Conservation (phyloP, 805 yeast species). For the Candida endomychidarum region DNA sequence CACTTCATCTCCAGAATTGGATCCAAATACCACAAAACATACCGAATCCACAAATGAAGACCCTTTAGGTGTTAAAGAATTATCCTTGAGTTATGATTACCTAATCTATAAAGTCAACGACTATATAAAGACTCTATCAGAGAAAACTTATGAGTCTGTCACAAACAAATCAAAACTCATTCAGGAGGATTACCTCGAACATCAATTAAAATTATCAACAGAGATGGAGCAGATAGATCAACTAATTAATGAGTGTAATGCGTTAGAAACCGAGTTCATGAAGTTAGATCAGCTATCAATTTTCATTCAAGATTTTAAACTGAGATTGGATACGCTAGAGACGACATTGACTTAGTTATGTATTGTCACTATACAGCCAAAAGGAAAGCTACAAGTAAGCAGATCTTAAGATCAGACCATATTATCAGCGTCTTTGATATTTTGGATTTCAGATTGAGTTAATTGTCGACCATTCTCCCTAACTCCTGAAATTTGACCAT, state of each 20-base stretch:
- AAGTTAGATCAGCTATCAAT: conserved; percentile 51
- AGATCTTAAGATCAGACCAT: conserved; percentile 5
- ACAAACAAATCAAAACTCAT: conserved; percentile 29
- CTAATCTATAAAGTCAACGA: conserved; percentile 62
- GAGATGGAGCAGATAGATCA: conserved; percentile 41
- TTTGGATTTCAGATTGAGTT: not conserved
- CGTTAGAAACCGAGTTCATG: conserved; percentile 50
- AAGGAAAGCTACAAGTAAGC: not conserved
- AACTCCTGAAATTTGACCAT: not conserved
- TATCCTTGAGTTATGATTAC: conserved; percentile 65
- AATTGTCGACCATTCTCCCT: conserved; percentile 1
- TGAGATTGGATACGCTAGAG: conserved; percentile 37
- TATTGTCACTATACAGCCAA: no score
- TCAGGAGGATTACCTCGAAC: conserved; percentile 23
- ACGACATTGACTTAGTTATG: conserved; percentile 12
- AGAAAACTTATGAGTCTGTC: conserved; percentile 34
- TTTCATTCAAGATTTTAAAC: conserved; percentile 42
- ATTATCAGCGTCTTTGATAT: conserved; percentile 7
- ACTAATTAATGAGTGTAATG: conserved; percentile 46
- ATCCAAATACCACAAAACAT: not conserved
- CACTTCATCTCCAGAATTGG: not conserved
- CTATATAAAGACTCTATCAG: conserved; percentile 48
- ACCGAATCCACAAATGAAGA: conserved; percentile 37
- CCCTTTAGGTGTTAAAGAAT: conserved; percentile 59
- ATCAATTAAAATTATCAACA: conserved; percentile 31